A percentile compares a stretch with the other conserved stretches of the same genome.
Conservation (phyloP, 2,329 filamentous ascomycete species). For the Clathrospora elynae region DNA sequence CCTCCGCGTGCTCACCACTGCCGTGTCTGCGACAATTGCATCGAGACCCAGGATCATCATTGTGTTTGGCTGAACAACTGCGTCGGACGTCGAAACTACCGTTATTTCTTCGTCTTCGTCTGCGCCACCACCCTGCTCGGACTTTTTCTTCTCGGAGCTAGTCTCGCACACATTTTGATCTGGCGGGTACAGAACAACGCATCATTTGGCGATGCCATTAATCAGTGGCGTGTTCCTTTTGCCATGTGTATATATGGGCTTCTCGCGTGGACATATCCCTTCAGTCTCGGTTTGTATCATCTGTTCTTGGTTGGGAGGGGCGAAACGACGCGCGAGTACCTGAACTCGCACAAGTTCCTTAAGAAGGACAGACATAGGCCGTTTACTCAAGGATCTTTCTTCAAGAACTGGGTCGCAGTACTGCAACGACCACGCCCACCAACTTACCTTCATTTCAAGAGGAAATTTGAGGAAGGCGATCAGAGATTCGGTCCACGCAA, state of each 20-base stretch:
- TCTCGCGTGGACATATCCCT: slow-evolving; percentile 77
- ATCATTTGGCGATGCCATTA: slow-evolving; percentile 70
- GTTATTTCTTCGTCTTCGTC: slow-evolving; percentile 95
- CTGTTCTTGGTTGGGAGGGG: slow-evolving; percentile 87
- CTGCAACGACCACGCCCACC: slow-evolving; percentile 82
- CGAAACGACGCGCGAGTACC: slow-evolving; percentile 93
- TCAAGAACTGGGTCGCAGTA: slow-evolving; percentile 81
- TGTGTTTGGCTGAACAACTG: slow-evolving; percentile 99
- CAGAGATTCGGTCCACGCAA: slow-evolving; percentile 73
- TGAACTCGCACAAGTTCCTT: slow-evolving; percentile 93
- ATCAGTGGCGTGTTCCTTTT: slow-evolving; percentile 77
- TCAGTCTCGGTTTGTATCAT: slow-evolving; percentile 84
- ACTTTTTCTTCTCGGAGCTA: slow-evolving; percentile 75
- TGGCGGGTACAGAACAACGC: slow-evolving; percentile 69
- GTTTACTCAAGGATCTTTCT: slow-evolving; percentile 76
- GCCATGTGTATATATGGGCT: slow-evolving; percentile 86
- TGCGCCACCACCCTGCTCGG: slow-evolving; percentile 76
- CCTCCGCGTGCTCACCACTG: slow-evolving; percentile 96
- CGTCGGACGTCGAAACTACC: slow-evolving; percentile 94
- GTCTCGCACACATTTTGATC: slow-evolving; percentile 77
- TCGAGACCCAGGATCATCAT: slow-evolving; percentile 97
- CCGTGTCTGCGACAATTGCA: slow-evolving; percentile 93
- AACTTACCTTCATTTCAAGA: slow-evolving; percentile 88
- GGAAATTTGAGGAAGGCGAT: slow-evolving; percentile 75
- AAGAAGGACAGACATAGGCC: slow-evolving; percentile 90